Percentiles rank a stretch among this genome's conserved stretches.
phyloP scores from a whole-genome alignment of 805 yeast species.

The Kodamaea laetipori region DNA sequence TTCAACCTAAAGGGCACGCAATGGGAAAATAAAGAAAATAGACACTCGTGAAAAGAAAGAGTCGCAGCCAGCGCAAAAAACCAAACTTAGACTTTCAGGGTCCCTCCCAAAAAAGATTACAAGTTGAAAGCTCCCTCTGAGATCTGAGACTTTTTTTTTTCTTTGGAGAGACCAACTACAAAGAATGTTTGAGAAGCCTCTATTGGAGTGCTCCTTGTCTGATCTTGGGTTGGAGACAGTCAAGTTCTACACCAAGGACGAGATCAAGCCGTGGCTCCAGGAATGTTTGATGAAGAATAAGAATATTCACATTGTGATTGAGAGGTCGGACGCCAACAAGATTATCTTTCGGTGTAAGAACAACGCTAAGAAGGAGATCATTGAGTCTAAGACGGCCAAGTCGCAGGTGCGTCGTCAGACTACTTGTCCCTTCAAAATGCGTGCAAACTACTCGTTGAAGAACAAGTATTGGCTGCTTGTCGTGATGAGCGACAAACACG shows the following conservation, averaged over 20 bases:
- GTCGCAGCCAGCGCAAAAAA: conserved; percentile 4
- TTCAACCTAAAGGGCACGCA: conserved; percentile 6
- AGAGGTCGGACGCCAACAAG: conserved; percentile 60
- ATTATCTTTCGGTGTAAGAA: conserved; percentile 64
- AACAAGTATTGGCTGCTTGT: conserved; percentile 60
- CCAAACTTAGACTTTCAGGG: conserved; percentile 9
- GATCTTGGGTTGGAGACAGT: conserved; percentile 25
- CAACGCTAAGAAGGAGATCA: conserved; percentile 18
- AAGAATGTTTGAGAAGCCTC: conserved; percentile 11
- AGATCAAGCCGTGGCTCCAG: conserved; percentile 65
- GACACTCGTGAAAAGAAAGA: conserved; percentile 5
- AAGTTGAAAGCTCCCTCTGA: conserved; percentile 3
- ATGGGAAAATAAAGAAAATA: conserved; percentile 2
- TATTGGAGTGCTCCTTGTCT: conserved; percentile 12
- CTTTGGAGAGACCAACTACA: conserved; percentile 3
- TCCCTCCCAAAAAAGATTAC: conserved; percentile 8
- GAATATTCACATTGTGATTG: conserved; percentile 60
- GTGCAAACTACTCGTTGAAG: conserved; percentile 61
- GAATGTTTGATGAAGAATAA: conserved; percentile 43
- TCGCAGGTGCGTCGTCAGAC: conserved; percentile 24
- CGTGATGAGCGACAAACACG: conserved; percentile 60
- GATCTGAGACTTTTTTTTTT: conserved; percentile 5
- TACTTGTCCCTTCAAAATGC: conserved; percentile 63
- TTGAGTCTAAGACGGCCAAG: conserved; percentile 19
- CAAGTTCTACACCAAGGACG: conserved; percentile 39